Conservation (phyloP, 2,329 filamentous ascomycete species). For the Arthroderma sp. region DNA sequence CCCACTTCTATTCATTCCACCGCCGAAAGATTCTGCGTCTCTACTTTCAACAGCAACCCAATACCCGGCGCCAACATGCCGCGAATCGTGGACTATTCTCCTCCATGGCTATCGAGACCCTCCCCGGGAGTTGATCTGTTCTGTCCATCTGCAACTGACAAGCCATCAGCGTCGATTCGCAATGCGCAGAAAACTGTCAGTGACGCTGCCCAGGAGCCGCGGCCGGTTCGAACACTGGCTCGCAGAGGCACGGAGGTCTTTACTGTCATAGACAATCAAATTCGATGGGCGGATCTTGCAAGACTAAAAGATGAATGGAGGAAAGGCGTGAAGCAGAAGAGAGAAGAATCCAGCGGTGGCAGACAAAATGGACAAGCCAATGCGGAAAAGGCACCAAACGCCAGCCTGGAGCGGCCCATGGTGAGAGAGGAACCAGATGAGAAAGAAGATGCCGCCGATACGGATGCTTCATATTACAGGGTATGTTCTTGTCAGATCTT, state of each 20-base stretch:
- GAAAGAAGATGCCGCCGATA: neutral
- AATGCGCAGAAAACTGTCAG: slow-evolving; percentile 19
- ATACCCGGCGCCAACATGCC: slow-evolving; percentile 50
- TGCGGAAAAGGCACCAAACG: neutral
- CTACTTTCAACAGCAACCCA: neutral
- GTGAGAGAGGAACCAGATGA: neutral
- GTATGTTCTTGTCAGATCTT: slow-evolving; percentile 26
- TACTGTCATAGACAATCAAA: slow-evolving; percentile 73
- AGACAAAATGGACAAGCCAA: neutral
- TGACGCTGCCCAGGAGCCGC: slow-evolving; percentile 20
- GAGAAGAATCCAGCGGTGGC: slow-evolving; percentile 12
- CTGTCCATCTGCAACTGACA: slow-evolving; percentile 39
- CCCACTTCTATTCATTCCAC: neutral
- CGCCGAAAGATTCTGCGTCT: neutral
- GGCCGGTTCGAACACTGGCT: slow-evolving; percentile 54
- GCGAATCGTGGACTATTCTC: slow-evolving; percentile 72
- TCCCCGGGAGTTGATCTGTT: slow-evolving; percentile 72
- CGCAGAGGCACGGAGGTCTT: slow-evolving; percentile 78
- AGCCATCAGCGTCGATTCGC: slow-evolving; percentile 13
- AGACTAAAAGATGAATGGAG: slow-evolving; percentile 57
- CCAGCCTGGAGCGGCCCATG: neutral
- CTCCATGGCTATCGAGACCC: slow-evolving; percentile 70
- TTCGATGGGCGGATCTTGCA: slow-evolving; percentile 79
- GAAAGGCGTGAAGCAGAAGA: slow-evolving; percentile 26
- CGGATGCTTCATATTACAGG: slow-evolving; percentile 27